Evolutionary conservation across 2,329 filamentous ascomycete species (phyloP).

Genomic region (Colletotrichum viniferum): DNA sequence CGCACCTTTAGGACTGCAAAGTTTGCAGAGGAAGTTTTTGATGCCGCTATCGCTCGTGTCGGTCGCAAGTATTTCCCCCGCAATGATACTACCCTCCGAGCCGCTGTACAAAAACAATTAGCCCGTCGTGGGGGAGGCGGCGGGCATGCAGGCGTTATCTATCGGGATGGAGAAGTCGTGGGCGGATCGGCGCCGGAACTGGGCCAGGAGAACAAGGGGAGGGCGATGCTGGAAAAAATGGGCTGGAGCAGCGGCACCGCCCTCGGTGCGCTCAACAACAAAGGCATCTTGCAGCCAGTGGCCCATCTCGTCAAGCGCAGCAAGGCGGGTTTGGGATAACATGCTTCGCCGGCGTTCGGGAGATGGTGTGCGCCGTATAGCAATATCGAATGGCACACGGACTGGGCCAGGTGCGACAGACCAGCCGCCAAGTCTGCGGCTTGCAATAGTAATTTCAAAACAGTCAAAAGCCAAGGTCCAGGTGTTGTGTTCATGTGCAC

Average conservation of each 20-base stretch:
- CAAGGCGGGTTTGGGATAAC: conserved; percentile 80
- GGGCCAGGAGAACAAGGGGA: conserved; percentile 80
- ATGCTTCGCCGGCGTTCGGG: neutral
- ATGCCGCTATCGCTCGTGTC: conserved; percentile 49
- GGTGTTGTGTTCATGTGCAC: conserved; percentile 55
- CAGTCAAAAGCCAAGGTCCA: neutral
- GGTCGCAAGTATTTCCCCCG: conserved; percentile 61
- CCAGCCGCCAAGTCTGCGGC: neutral
- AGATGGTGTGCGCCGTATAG: neutral
- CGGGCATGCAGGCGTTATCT: conserved; percentile 52
- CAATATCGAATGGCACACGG: neutral
- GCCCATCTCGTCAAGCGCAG: conserved; percentile 85
- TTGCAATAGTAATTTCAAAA: neutral
- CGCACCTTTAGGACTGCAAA: conserved; percentile 71
- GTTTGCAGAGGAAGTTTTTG: conserved; percentile 63
- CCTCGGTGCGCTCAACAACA: conserved; percentile 80
- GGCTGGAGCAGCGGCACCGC: conserved; percentile 90
- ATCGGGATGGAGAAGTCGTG: conserved; percentile 86
- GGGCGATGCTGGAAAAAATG: conserved; percentile 94
- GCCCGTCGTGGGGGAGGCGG: conserved; percentile 21
- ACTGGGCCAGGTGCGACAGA: neutral
- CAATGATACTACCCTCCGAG: conserved; percentile 38
- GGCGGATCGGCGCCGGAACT: conserved; percentile 86
- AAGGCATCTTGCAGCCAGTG: conserved; percentile 87
- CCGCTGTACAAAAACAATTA: conserved; percentile 4